Base-by-base conservation (phyloP, 805 yeast genomes). In the Yarrowia deformans region DNA sequence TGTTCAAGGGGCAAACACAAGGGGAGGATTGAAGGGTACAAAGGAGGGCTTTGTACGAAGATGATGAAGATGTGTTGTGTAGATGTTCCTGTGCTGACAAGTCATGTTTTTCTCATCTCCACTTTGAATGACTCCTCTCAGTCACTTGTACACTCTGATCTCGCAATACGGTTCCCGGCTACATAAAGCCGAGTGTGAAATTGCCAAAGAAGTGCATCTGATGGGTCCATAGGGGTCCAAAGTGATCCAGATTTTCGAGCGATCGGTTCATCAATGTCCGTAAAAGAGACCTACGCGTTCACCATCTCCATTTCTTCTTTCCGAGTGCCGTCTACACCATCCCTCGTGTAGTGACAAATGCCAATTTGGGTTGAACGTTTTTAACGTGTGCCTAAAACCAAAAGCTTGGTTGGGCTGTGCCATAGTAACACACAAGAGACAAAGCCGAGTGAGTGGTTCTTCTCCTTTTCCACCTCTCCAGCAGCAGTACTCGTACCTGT, bases 331-430 rank as follows among this genome's bases (percentile, higher is more conserved):
- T 43, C 8, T 43, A n/a, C 18, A 18, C 13, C 23, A 23, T 3
- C 23, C 23, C 46, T 43, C 46, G 46, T 43, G 52, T 48, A 48
- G 52, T 18, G 52, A 10, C 52, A 48, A 48, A 23, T 12, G 52
- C 35, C 52, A 52, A 52, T 19, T 54, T 54, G 60, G 60, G 60
- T 54, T 54, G 60, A 54, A 54, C 60, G 60, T 54, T 54, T 54
- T 54, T 54, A 54, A 39, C 60, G 60, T 54, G 60, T 23, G 29
- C 29, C 60, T 45, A 54, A 54, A 54, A 54, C 60, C 45, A 39
- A 54, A 54, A 54, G 60, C 60, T 54, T 54, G 60, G 60, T 54
- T 54, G 45, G 60, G 60, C 60, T 39, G 45, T 54, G 45, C 45
- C 45, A 54, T 54, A 54, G 45, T 39, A 23, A 54, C n/a, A n/a